Evolutionary conservation across 106 monocot species (phyloP).

Genomic region (Dendrobium catenatum): DNA sequence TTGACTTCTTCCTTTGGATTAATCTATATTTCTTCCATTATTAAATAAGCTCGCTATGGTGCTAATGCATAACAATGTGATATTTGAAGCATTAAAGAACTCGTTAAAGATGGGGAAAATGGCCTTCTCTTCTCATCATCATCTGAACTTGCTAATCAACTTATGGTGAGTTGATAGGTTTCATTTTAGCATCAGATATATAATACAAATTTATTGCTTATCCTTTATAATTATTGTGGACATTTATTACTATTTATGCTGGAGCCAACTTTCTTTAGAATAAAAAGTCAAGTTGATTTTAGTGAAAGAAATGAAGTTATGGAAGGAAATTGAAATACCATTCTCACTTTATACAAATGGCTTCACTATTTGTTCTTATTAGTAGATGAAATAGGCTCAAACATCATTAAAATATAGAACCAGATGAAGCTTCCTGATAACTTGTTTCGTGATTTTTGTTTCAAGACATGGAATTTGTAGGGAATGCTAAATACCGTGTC

Average conservation of each 20-base stretch:
- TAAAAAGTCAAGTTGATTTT: slow-evolving; percentile 1
- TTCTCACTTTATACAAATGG: background rate
- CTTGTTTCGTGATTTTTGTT: background rate
- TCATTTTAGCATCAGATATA: background rate
- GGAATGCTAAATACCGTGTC: too few species aligned
- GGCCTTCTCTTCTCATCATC: slow-evolving; percentile 87
- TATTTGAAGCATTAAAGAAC: slow-evolving; percentile 77
- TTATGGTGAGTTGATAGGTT: slow-evolving; percentile 44
- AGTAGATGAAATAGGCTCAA: background rate
- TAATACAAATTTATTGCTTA: background rate
- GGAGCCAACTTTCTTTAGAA: background rate
- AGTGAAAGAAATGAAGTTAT: too few species aligned
- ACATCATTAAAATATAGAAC: background rate
- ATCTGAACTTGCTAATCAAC: slow-evolving; percentile 86
- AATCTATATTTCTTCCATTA: background rate
- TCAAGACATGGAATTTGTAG: too few species aligned
- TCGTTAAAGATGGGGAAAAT: slow-evolving; percentile 72
- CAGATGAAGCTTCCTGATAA: background rate
- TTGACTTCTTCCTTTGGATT: background rate
- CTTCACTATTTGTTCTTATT: background rate
- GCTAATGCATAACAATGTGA: slow-evolving; percentile 2
- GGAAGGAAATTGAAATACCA: too few species aligned
- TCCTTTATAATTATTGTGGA: background rate
- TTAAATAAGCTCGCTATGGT: background rate
- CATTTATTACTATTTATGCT: background rate